These are phyloP conservation scores for Trypanosoma boissoni DNA, from an alignment of 208 protist genomes.

Conservation along the genomic window DNA sequence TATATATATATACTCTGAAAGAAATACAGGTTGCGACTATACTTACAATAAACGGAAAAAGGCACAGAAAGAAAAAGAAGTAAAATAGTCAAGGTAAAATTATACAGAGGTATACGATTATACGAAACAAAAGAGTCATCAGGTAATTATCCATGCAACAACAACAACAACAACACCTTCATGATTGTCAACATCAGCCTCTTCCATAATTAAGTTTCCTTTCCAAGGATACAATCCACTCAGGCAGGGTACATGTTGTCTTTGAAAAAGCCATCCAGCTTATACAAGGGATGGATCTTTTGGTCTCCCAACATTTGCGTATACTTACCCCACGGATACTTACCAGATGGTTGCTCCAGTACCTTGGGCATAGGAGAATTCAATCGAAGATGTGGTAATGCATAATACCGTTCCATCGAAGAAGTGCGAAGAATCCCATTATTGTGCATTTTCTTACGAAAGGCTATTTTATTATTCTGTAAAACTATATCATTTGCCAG, in stretches of 20 bases:
- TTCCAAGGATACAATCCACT: not conserved
- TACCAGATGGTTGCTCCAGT: constrained; percentile 45
- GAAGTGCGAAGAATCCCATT: constrained; percentile 46
- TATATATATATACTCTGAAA: too few relatives aligned
- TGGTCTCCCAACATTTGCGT: constrained; percentile 41
- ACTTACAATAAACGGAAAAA: too few relatives aligned
- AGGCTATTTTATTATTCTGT: constrained; percentile 45
- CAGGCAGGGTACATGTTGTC: constrained; percentile 68
- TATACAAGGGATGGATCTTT: constrained; percentile 58
- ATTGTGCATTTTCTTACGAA: constrained; percentile 39
- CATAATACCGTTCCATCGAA: constrained; percentile 77
- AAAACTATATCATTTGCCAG: constrained; percentile 48
- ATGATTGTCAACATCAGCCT: too few relatives aligned
- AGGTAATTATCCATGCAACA: too few relatives aligned
- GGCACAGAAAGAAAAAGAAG: too few relatives aligned
- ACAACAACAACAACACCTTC: too few relatives aligned
- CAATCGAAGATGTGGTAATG: constrained; percentile 49
- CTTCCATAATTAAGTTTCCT: not conserved
- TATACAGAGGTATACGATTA: too few relatives aligned
- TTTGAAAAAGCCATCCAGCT: constrained; percentile 44
- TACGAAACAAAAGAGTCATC: too few relatives aligned
- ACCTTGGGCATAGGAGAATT: constrained; percentile 58
- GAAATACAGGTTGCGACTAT: too few relatives aligned
- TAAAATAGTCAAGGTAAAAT: too few relatives aligned
- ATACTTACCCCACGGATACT: constrained; percentile 57